Base-by-base conservation (phyloP, 768 basidiomycete species). In the Thelephora ganbajun region DNA sequence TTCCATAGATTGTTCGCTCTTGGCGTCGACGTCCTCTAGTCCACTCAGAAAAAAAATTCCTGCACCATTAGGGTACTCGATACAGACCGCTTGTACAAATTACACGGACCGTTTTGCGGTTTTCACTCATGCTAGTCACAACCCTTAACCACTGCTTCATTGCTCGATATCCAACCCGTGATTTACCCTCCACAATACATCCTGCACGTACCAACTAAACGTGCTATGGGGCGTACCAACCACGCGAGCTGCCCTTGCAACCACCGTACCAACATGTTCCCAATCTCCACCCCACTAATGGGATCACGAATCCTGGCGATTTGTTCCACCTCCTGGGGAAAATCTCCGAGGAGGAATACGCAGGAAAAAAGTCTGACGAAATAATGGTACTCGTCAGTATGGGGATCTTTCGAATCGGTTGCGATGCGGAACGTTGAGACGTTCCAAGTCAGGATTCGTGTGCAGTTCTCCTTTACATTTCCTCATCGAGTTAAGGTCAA, bases 341-440 rank as follows among this genome's bases (percentile, higher is more conserved):
- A 80, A 56, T 81, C 77, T 13, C 61, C 59, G 6, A 84, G 63
- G 51, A 71, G 70, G 57, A 79, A 79, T 14, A 67, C 59, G 57
- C 83, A n/a, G n/a, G n/a, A n/a, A n/a, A n/a, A n/a, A n/a, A n/a
- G 73, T 71, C n/a, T n/a, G n/a, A n/a, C n/a, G n/a, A n/a, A n/a
- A n/a, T 1, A 66, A 58, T 1, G 67, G 4, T 67, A 49, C 3
- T 71, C 65, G 53, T 79, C 63, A 0, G 54, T 51, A 1, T 53
- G 51, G 0, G 74, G 71, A 11, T 63, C 56, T 5, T 56, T 50
- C 11, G 69, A 68, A 57, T 84, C 82, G 13, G 83, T 83, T 9
- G 83, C 74, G 48, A 85, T 68, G 56, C 0, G 80, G 79, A 5
- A 64, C 67, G 54, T 82, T n/a, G n/a, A n/a, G n/a, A n/a, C n/a